phyloP scores from a whole-genome alignment of 352 stramenopile species.

The Phytophthora uliginosa region DNA sequence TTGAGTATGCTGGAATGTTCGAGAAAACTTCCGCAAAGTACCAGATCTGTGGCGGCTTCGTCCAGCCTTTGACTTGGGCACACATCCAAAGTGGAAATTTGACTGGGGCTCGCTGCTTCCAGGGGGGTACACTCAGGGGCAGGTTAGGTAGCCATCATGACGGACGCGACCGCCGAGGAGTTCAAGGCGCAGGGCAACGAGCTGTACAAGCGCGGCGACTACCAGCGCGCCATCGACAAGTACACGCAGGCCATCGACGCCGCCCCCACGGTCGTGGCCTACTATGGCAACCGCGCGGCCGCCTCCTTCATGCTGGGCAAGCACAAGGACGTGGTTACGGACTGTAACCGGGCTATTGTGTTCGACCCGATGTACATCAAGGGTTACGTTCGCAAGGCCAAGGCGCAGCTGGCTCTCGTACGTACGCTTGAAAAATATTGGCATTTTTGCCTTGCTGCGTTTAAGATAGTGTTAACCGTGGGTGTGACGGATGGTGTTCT shows the following conservation, averaged over 20 bases:
- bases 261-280: conserved; percentile 84
- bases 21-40: conserved; percentile 27
- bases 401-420: conserved; percentile 86
- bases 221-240: conserved; percentile 89
- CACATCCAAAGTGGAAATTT: conserved; percentile 36
- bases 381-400: conserved; percentile 92
- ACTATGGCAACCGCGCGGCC: conserved; percentile 93
- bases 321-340: conserved; percentile 91
- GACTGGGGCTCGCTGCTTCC: conserved; percentile 25
- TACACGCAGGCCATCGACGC: conserved; percentile 94
- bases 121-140: conserved; percentile 8
- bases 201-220: conserved; percentile 94
- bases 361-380: conserved; percentile 93
- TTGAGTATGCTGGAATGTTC: conserved; percentile 44
- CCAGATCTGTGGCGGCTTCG: neutral
- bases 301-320: conserved; percentile 93
- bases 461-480: neutral
- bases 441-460: neutral
- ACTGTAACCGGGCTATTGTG: conserved; percentile 93
- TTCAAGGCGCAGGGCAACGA: conserved; percentile 93
- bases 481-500: neutral
- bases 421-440: conserved; percentile 8
- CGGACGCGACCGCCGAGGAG: conserved; percentile 73
- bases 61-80: neutral
- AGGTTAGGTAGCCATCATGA: conserved; percentile 39